Evolutionary conservation across 1,284 basidiomycete genomes (phyloP), one percentile per base, ranked within the genome.

Genomic region (Cryptococcus jaspeensis): DNA sequence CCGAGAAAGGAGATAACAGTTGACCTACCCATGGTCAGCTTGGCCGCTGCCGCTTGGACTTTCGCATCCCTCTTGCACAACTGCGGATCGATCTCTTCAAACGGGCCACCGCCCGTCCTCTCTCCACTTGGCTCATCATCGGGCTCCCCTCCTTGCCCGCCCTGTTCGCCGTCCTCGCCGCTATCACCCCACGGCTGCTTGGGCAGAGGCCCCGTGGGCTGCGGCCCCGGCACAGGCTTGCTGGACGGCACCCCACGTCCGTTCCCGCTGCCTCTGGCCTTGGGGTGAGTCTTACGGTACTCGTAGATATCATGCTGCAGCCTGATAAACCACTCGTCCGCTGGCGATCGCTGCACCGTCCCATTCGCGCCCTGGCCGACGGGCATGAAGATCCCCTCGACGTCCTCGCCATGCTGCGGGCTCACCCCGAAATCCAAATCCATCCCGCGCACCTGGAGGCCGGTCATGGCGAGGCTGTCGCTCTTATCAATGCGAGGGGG

Each of bases 31-130:
- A 87, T 83, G 46, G 80, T 81, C 36, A 89, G 73, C 67, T 82
- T 84, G 6, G 90, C 87, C 6, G 87, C 87, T 5, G 82, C 83
- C 16, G 85, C 87, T 68, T 85, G 84, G 0, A 92, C 87, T 6
- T 81, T 80, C 0, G 88, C 86, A 68, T 91, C 88, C 22, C 83
- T 79, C 25, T 85, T 83, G 68, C 90, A 93, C 37, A 71, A 48
- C 41, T 63, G 50, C 15, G 76, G 75, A 60, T 79, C 77, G 55
- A 79, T 75, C 50, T 71, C 72, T 32, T 58, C 60, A 56, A 62
- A 75, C 7, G 65, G 72, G 18, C 53, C 45, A 32, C 25, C 44
- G 8, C 41, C 43, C 36, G 40, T 43, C 50, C 22, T n/a, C 16
- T 50, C 50, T 22, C 58, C 52, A 37, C 58, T 53, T 13, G 41